Evolutionary conservation across 2,329 filamentous ascomycete genomes (phyloP), one percentile per base, ranked within the genome.

Genomic region (Penicillium sp.): DNA sequence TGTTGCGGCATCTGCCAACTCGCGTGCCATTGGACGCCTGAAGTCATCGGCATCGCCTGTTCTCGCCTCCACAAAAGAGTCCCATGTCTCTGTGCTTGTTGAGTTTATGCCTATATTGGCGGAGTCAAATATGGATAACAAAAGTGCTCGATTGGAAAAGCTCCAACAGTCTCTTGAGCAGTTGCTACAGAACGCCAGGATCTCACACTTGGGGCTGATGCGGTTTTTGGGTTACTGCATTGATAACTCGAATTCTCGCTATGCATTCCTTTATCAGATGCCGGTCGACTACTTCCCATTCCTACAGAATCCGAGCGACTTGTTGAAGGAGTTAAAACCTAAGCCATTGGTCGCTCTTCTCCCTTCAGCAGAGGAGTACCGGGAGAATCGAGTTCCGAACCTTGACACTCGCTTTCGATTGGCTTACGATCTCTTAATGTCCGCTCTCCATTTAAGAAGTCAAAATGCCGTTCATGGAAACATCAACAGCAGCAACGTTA

Each of bases 401-500:
- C 76, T 88, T 2, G 86, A 88, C 70, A 82, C 84, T 64, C 80
- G 86, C 33, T 87, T 87, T 62, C 80, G 82, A 35, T 74, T 88
- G 35, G 85, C 84, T 5, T 81, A 86, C 59, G 84, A 84, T 47
- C 75, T 88, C 21, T 77, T 82, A 23, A 77, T 84, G 60, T 82
- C 83, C 2, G 77, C 86, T 25, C 77, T 83, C 59, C 81, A 83
- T 56, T 71, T 88, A 33, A 80, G 86, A 70, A 80, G 78, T 40
- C 80, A 83, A 58, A 80, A 82, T 41, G 73, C 84, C 19, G 78
- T 82, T 7, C 86, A 88, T 71, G 82, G 85, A 50, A 85, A 87
- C 63, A 82, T 88, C 65, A 87, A 86, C 71, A 87, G 85, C 73
- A 84, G 80, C 69, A 88, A 86, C 65, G 78, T 88, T 29, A 74